phyloP scores from a whole-genome alignment of 2,329 filamentous ascomycete species.

The Aspergillus sp. region DNA sequence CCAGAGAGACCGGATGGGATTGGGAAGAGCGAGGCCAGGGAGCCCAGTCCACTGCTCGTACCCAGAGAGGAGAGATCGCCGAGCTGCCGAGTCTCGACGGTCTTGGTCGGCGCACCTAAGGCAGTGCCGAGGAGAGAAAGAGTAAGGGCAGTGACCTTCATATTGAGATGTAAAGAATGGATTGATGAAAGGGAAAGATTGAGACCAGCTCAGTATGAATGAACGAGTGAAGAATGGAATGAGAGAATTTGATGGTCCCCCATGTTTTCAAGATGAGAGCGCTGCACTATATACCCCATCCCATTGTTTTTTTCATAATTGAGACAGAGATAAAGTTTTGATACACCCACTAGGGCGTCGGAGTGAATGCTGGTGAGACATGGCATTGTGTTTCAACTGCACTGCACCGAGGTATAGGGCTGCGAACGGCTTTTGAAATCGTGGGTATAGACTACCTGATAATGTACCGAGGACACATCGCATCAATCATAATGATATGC shows the following conservation, averaged over 20 bases:
- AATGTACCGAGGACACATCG: not conserved
- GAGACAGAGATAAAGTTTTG: not conserved
- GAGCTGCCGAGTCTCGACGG: slow-evolving; percentile 22
- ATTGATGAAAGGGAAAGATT: not conserved
- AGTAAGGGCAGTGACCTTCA: slow-evolving; percentile 20
- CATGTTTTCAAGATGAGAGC: not conserved
- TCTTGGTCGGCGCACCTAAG: slow-evolving; percentile 23
- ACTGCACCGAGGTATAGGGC: not conserved
- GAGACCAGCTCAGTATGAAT: not conserved
- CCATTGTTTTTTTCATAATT: not conserved
- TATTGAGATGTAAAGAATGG: slow-evolving; percentile 3
- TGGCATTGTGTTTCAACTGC: not conserved
- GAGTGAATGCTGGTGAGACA: not conserved
- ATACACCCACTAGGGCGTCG: not conserved
- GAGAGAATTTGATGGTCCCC: not conserved
- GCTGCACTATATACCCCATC: not conserved
- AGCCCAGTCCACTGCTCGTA: slow-evolving; percentile 9
- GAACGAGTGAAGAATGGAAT: not conserved
- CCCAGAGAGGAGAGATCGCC: not conserved
- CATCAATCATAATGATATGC: too few relatives aligned
- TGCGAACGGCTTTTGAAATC: not conserved
- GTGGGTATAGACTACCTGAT: not conserved
- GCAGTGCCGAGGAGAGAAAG: slow-evolving; percentile 20
- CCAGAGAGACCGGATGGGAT: not conserved
- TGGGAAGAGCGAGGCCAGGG: slow-evolving; percentile 13